Evolutionary conservation across 2,329 filamentous ascomycete genomes (phyloP).

Genomic region (Coniochaeta pulveracea): DNA sequence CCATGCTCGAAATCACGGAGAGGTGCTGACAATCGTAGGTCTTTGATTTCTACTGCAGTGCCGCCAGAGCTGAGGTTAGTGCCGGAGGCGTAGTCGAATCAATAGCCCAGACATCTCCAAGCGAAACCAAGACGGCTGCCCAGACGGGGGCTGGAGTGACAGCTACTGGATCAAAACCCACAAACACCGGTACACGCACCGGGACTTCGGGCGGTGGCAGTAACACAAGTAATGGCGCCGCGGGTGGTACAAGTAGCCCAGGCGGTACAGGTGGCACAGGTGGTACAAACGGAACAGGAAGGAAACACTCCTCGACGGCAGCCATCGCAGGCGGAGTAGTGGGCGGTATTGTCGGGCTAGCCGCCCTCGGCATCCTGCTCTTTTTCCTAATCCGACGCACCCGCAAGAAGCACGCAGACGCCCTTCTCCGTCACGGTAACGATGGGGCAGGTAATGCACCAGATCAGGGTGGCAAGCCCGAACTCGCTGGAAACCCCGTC

Average conservation of each 20-base stretch:
- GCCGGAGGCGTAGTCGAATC: constrained; percentile 30
- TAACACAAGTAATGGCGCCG: not conserved
- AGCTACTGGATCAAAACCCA: constrained; percentile 5
- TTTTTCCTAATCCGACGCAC: constrained; percentile 20
- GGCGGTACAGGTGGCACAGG: not conserved
- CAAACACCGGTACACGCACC: constrained; percentile 7
- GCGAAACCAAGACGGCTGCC: too few species aligned
- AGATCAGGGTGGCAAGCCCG: constrained; percentile 18
- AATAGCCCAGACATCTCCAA: constrained; percentile 14
- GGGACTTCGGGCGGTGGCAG: constrained; percentile 6
- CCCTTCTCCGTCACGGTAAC: too few species aligned
- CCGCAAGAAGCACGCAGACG: constrained; percentile 13
- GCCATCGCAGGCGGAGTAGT: constrained; percentile 24
- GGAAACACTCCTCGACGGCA: constrained; percentile 15
- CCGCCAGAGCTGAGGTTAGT: constrained; percentile 27
- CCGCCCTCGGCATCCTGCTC: constrained; percentile 20
- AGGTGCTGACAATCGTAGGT: constrained; percentile 14
- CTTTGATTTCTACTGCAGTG: constrained; percentile 37
- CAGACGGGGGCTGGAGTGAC: constrained; percentile 1
- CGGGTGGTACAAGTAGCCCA: not conserved
- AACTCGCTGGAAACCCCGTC: constrained; percentile 15
- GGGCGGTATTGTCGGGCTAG: constrained; percentile 20
- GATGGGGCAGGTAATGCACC: constrained; percentile 3
- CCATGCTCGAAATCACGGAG: not conserved
- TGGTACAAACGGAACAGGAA: constrained; percentile 1